A percentile compares a stretch with the other conserved stretches of the same genome.
phyloP scores from a whole-genome alignment of 192 early-diverging fungal genomes.

The Backusella liffmaniae region DNA sequence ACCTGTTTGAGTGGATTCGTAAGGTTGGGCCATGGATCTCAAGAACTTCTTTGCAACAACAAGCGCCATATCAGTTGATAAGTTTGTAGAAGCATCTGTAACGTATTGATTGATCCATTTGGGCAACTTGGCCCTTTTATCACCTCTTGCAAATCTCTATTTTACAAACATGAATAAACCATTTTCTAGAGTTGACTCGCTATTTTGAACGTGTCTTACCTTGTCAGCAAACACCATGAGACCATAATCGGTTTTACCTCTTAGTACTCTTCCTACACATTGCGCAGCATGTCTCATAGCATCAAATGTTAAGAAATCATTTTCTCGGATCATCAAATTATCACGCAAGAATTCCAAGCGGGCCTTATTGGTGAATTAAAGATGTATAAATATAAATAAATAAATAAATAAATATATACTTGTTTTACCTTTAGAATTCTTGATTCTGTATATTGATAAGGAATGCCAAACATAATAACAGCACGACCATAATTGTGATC shows the following conservation, averaged over 20 bases:
- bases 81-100: slow-evolving; percentile 82
- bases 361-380: slow-evolving; percentile 48
- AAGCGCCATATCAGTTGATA: slow-evolving; percentile 98
- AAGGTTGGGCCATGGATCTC: slow-evolving; percentile 94
- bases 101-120: slow-evolving; percentile 94
- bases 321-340: slow-evolving; percentile 91
- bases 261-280: slow-evolving; percentile 95
- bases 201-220: slow-evolving; percentile 32
- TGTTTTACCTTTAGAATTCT: slow-evolving; percentile 77
- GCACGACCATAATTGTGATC: slow-evolving; percentile 99
- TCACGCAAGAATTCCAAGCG: slow-evolving; percentile 94
- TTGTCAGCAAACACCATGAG: slow-evolving; percentile 99
- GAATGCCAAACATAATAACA: slow-evolving; percentile 99
- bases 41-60: slow-evolving; percentile 90
- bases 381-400: no score
- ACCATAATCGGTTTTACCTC: slow-evolving; percentile 99
- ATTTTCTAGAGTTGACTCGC: neutral
- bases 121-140: slow-evolving; percentile 95
- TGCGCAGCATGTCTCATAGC: slow-evolving; percentile 99
- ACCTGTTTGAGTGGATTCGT: slow-evolving; percentile 81
- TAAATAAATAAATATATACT: neutral
- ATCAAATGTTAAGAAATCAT: slow-evolving; percentile 99
- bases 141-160: slow-evolving; percentile 86
- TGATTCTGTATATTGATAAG: slow-evolving; percentile 98
- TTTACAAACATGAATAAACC: neutral